phyloP scores from a whole-genome alignment of 805 yeast species.

The Hermanozyma aechmeae region DNA sequence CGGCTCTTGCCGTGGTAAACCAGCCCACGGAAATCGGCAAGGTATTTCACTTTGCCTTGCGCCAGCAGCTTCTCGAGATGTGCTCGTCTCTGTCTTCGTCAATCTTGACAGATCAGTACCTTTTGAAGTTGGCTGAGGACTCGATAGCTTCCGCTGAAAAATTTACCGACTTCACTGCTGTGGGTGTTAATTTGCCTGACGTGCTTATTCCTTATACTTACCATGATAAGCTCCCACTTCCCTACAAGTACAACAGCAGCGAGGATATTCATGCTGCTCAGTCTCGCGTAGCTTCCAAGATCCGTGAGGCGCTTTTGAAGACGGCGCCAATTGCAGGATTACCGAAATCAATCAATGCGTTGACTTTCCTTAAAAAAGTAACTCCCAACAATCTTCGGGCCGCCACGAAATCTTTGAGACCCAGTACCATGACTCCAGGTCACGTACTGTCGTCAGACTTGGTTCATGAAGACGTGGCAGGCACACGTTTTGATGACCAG shows the following conservation, averaged over 20 bases:
- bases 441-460: slow-evolving; percentile 27
- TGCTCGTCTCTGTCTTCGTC: slow-evolving; percentile 11
- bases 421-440: slow-evolving; percentile 20
- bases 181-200: slow-evolving; percentile 35
- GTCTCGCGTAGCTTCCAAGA: slow-evolving; percentile 35
- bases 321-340: slow-evolving; percentile 74
- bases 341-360: slow-evolving; percentile 76
- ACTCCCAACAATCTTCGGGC: slow-evolving; percentile 43
- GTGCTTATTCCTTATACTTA: slow-evolving; percentile 30
- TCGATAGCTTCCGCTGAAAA: slow-evolving; percentile 29
- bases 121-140: slow-evolving; percentile 30
- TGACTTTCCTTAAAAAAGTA: slow-evolving; percentile 51
- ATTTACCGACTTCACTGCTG: slow-evolving; percentile 27
- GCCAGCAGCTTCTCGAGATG: slow-evolving; percentile 32
- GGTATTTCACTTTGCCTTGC: slow-evolving; percentile 59
- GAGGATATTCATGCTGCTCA: slow-evolving; percentile 30
- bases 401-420: slow-evolving; percentile 15
- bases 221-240: slow-evolving; percentile 27
- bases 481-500: slow-evolving; percentile 23
- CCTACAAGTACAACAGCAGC: slow-evolving; percentile 21
- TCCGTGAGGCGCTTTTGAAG: slow-evolving; percentile 73
- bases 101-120: slow-evolving; percentile 22
- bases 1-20: slow-evolving; percentile 74
- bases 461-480: slow-evolving; percentile 29
- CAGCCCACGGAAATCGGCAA: slow-evolving; percentile 73